Conservation (phyloP, 768 basidiomycete genomes). For the Rhodotorula paludigena region DNA sequence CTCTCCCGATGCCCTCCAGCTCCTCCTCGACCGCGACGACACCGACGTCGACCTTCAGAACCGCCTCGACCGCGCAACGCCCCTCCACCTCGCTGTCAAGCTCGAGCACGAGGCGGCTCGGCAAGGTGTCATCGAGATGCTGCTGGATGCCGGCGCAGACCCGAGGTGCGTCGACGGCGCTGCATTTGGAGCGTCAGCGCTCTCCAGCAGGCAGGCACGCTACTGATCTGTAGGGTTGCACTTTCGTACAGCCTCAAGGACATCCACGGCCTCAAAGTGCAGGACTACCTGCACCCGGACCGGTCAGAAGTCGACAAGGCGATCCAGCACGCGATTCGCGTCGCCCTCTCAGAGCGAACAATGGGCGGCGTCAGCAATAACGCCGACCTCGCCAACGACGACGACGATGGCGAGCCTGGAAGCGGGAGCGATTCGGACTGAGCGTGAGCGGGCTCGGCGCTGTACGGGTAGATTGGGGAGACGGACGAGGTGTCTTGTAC, state of each 20-base stretch:
- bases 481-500: background rate
- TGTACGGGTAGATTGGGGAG: background rate
- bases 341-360: conserved; percentile 53
- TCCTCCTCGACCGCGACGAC: conserved; percentile 63
- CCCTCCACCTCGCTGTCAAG: conserved; percentile 64
- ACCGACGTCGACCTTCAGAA: conserved; percentile 80
- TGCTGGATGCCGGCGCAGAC: conserved; percentile 76
- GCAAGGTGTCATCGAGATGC: conserved; percentile 56
- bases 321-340: conserved; percentile 48
- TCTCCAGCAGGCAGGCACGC: too few relatives aligned
- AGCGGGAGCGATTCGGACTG: conserved; percentile 35
- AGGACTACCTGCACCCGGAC: conserved; percentile 57
- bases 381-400: conserved; percentile 67
- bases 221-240: too few relatives aligned
- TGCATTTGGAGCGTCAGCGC: too few relatives aligned
- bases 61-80: conserved; percentile 64
- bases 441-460: background rate
- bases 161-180: conserved; percentile 53
- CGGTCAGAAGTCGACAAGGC: conserved; percentile 56
- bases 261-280: conserved; percentile 58
- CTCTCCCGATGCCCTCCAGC: conserved; percentile 22
- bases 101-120: conserved; percentile 58
- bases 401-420: conserved; percentile 46
- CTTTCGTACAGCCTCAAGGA: conserved; percentile 61
- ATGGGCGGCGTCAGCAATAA: conserved; percentile 52